Percentiles rank a stretch among this genome's conserved stretches.
These are phyloP conservation scores for Claviceps monticola DNA, from an alignment of 2,329 filamentous ascomycete genomes.

Conservation along the genomic window DNA sequence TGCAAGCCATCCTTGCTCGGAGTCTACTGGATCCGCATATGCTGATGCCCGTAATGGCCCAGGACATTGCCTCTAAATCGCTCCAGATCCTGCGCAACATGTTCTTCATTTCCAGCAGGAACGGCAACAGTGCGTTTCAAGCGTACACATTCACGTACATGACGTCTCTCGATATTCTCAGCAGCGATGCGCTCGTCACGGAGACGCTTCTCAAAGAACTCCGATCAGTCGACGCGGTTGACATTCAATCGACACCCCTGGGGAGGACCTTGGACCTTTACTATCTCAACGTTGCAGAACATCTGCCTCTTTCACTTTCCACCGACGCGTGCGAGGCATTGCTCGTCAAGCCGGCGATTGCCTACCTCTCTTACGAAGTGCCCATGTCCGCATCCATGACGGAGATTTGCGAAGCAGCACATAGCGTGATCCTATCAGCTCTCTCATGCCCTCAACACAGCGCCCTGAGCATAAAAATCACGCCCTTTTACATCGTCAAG, in stretches of 20 bases:
- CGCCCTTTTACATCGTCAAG: constrained; percentile 73
- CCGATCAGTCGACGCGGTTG: constrained; percentile 26
- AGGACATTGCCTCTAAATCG: constrained; percentile 54
- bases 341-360: constrained; percentile 57
- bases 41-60: constrained; percentile 33
- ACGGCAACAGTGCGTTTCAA: constrained; percentile 62
- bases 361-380: constrained; percentile 47
- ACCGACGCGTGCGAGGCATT: constrained; percentile 56
- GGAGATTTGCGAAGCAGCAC: constrained; percentile 73
- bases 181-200: constrained; percentile 52
- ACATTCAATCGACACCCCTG: constrained; percentile 23
- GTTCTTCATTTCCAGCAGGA: constrained; percentile 66
- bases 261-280: constrained; percentile 69
- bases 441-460: constrained; percentile 70
- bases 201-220: constrained; percentile 54
- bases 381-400: constrained; percentile 31
- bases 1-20: constrained; percentile 61
- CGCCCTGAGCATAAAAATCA: constrained; percentile 51
- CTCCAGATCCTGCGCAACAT: constrained; percentile 63
- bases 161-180: constrained; percentile 67
- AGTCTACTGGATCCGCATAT: constrained; percentile 37
- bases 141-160: constrained; percentile 77
- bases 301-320: constrained; percentile 59
- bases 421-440: constrained; percentile 67
- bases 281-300: constrained; percentile 77